Base-by-base conservation (phyloP, 768 basidiomycete genomes). In the Russula emetica region DNA sequence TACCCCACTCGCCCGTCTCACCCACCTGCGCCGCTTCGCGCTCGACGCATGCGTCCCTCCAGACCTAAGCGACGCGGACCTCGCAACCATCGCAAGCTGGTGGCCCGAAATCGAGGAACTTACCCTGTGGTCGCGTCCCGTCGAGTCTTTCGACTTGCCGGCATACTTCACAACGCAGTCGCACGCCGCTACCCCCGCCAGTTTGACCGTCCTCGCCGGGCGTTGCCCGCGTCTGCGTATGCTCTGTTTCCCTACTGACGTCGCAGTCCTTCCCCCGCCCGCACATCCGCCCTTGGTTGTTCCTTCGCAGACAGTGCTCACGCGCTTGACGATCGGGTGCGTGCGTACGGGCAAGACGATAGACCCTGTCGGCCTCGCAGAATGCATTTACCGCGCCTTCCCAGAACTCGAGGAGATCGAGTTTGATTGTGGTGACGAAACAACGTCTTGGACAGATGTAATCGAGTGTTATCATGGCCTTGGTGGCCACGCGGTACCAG, bases 51-150 rank as follows among this genome's bases (percentile, higher is more conserved):
- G 68, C 56, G 40, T 71, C 40, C 70, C 71, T 7, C 70, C 73
- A 9, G 72, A 66, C 50, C 55, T 74, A 16, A 56, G 61, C 58
- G 70, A 74, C 61, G 61, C 57, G 1, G 73, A 74, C 62, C 40
- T 74, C 8, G 70, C 61, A 13, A 32, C 54, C 28, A 55, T 74
- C 51, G 70, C 70, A 16, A 49, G 59, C 55, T 73, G 74, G 73
- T 74, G 74, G 74, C 70, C 73, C 4, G 55, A 36, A 18, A 62
- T 74, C 44, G 66, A 70, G 61, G 68, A 70, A 16, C 68, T 74
- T 44, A 54, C 63, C 47, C 68, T 74, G 13, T 71, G 72, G 40
- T 67, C 68, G 30, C 68, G 66, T 26, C 67, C 67, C 20, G 42
- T 63, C 52, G 67, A 69, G 26, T 55, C 62, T 6, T 69, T 69